These are phyloP conservation scores for Rhynchospora pubera DNA, from an alignment of 176 grass and related monocot genomes.

Conservation along the genomic window DNA sequence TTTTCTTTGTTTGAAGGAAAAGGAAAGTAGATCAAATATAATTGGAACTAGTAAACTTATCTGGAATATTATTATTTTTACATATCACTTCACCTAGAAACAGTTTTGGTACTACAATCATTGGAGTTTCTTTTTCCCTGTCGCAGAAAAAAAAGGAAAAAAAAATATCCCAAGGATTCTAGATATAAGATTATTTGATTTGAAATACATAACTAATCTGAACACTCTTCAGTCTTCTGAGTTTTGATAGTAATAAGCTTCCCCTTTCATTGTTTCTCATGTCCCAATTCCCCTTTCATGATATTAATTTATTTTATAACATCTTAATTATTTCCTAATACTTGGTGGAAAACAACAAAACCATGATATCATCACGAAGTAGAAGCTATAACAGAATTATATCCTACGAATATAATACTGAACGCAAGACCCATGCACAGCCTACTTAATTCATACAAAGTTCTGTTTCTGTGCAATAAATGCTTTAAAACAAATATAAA, in stretches of 20 bases:
- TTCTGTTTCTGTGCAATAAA: neutral
- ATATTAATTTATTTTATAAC: neutral
- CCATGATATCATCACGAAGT: neutral
- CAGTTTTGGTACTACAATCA: neutral
- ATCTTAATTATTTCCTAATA: neutral
- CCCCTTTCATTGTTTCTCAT: neutral
- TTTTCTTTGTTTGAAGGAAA: neutral
- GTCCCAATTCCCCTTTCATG: neutral
- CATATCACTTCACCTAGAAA: neutral
- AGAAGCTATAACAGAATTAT: neutral
- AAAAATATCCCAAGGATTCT: neutral
- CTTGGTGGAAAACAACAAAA: neutral
- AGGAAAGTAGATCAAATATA: neutral
- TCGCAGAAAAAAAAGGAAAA: neutral
- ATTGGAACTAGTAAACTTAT: neutral
- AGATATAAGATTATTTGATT: neutral
- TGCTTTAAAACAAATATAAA: neutral
- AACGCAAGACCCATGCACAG: neutral
- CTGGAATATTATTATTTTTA: neutral
- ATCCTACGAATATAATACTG: conserved; percentile 4
- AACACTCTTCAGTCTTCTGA: neutral
- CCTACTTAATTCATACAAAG: conserved; percentile 4
- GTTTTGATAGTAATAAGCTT: neutral
- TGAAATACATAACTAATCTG: neutral
- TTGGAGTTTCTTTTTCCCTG: neutral